Conservation (phyloP, 768 basidiomycete species). For the Exsudoporus frostii region DNA sequence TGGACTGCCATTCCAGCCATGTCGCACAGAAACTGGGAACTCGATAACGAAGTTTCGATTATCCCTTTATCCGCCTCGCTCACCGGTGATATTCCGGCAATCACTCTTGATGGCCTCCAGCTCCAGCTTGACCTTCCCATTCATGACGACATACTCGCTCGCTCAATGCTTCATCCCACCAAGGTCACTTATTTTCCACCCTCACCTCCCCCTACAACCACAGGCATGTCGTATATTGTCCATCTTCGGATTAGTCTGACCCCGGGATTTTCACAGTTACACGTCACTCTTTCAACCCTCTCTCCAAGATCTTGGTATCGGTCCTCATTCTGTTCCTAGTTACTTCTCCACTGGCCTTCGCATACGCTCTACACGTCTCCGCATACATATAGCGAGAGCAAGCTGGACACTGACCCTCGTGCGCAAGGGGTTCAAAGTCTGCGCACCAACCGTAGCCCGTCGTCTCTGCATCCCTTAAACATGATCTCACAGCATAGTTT, state of each 20-base stretch:
- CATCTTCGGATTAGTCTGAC: not conserved
- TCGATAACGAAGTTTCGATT: slow-evolving; percentile 27
- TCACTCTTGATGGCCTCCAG: slow-evolving; percentile 19
- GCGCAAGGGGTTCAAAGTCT: not conserved
- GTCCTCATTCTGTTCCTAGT: slow-evolving; percentile 17
- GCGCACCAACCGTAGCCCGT: not conserved
- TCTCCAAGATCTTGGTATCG: slow-evolving; percentile 13
- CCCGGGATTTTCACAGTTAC: slow-evolving; percentile 2
- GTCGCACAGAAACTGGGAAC: slow-evolving; percentile 25
- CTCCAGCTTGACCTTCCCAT: slow-evolving; percentile 27
- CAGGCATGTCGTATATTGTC: slow-evolving; percentile 14
- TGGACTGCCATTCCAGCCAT: slow-evolving; percentile 31
- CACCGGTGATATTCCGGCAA: not conserved
- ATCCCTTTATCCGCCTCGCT: slow-evolving; percentile 13
- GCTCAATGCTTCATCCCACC: slow-evolving; percentile 24
- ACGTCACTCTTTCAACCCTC: slow-evolving; percentile 4
- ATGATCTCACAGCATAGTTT: slow-evolving; percentile 9
- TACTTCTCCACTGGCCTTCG: slow-evolving; percentile 14
- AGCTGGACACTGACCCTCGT: not conserved
- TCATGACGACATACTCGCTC: slow-evolving; percentile 23
- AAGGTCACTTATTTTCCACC: slow-evolving; percentile 27
- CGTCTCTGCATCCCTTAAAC: not conserved
- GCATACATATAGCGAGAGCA: not conserved
- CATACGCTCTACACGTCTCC: slow-evolving; percentile 14
- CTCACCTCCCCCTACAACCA: slow-evolving; percentile 5